Percentiles rank a stretch among this genome's conserved stretches.
phyloP scores from a whole-genome alignment of 2,329 filamentous ascomycete genomes.

The Metarhizium humberi region DNA sequence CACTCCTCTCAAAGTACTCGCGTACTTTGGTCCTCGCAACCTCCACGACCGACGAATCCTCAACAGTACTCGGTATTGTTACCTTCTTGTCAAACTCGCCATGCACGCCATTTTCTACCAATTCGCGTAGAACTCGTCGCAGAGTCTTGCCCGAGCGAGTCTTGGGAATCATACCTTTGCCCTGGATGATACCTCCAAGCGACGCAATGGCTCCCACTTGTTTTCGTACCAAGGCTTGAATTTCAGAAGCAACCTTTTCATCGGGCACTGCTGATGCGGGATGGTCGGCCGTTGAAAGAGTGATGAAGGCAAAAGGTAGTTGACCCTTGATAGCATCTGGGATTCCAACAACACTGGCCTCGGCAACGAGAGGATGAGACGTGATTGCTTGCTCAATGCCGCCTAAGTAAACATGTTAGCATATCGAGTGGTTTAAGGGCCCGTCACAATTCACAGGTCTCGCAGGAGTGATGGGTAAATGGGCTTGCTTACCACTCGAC shows the following conservation, averaged over 20 bases:
- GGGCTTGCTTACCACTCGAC: conserved; percentile 60
- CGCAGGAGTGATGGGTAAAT: neutral
- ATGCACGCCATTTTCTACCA: conserved; percentile 73
- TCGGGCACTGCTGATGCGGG: conserved; percentile 41
- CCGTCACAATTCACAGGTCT: neutral
- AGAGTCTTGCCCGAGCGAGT: conserved; percentile 89
- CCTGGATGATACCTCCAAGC: conserved; percentile 77
- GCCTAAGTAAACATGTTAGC: conserved; percentile 35
- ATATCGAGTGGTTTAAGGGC: neutral
- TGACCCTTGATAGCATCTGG: conserved; percentile 84
- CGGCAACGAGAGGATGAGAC: conserved; percentile 67
- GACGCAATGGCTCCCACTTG: conserved; percentile 84
- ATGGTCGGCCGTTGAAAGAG: conserved; percentile 36
- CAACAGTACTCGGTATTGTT: conserved; percentile 72
- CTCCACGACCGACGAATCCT: conserved; percentile 67
- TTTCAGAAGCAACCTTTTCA: conserved; percentile 41
- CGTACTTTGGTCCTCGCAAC: conserved; percentile 61
- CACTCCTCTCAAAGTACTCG: conserved; percentile 61
- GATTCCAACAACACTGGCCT: conserved; percentile 79
- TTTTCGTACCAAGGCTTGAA: conserved; percentile 62
- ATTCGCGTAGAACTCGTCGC: conserved; percentile 68
- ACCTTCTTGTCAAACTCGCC: conserved; percentile 66
- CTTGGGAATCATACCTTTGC: conserved; percentile 81
- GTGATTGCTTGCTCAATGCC: conserved; percentile 87
- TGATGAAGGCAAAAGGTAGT: conserved; percentile 83